A percentile compares a stretch with the other conserved stretches of the same genome.
Conservation (phyloP, 129 eudicot species). For the Chrysanthemum lavandulifolium region DNA sequence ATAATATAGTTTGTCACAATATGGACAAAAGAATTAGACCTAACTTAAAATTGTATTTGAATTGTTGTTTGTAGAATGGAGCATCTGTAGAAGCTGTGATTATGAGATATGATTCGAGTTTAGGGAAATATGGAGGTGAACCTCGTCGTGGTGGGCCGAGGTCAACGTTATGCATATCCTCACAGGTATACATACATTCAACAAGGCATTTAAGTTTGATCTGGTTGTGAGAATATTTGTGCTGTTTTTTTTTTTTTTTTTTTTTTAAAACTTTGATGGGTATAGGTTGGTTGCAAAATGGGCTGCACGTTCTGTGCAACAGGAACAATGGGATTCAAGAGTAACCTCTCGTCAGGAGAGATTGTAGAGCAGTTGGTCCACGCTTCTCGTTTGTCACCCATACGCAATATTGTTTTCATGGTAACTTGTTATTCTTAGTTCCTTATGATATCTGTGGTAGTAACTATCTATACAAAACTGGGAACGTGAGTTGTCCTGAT, state of each 20-base stretch:
- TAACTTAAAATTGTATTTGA: neutral
- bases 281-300: conserved; percentile 98
- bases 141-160: conserved; percentile 93
- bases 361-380: conserved; percentile 92
- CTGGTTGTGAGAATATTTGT: neutral
- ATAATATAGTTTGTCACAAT: neutral
- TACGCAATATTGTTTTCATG: conserved; percentile 96
- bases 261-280: neutral
- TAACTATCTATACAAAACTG: neutral
- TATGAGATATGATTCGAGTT: conserved; percentile 87
- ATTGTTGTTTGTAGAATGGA: conserved; percentile 59
- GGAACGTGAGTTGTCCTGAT: conserved; percentile 10
- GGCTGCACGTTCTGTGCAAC: conserved; percentile 98
- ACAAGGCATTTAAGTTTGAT: neutral
- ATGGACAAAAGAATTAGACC: neutral
- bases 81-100: conserved; percentile 90
- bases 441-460: conserved; percentile 9
- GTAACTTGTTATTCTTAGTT: conserved; percentile 38
- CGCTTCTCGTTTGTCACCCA: conserved; percentile 76
- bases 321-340: conserved; percentile 96
- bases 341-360: conserved; percentile 89
- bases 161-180: conserved; percentile 88
- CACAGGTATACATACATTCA: conserved; percentile 62
- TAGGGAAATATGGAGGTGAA: conserved; percentile 79
- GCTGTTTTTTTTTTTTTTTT: neutral